Percentiles rank a stretch among this genome's conserved stretches.
Evolutionary conservation across 345 rosid species (phyloP).

Genomic region (Combretum micranthum): DNA sequence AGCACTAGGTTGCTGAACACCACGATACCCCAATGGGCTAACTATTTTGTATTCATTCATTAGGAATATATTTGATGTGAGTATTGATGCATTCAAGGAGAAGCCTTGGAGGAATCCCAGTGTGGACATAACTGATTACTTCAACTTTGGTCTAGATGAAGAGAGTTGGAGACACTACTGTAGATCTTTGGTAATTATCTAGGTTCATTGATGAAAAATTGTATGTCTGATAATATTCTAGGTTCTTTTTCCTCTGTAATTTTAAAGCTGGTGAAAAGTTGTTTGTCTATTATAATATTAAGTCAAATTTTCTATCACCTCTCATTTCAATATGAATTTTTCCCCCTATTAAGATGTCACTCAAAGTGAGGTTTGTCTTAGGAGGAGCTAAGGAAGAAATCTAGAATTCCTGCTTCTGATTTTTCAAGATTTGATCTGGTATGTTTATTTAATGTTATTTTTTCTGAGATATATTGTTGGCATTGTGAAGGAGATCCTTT

Average conservation of each 20-base stretch:
- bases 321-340: not conserved
- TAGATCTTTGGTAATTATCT: constrained; percentile 37
- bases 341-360: constrained; percentile 1
- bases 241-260: not conserved
- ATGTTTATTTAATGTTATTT: constrained; percentile 2
- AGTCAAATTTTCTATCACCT: not conserved
- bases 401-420: constrained; percentile 12
- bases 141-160: constrained; percentile 64
- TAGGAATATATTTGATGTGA: constrained; percentile 49
- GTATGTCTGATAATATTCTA: not conserved
- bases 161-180: constrained; percentile 66
- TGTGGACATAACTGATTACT: constrained; percentile 43
- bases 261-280: not conserved
- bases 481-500: not conserved
- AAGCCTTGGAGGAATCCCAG: constrained; percentile 60
- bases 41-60: constrained; percentile 6
- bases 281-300: not conserved
- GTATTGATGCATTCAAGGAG: constrained; percentile 40
- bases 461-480: not conserved
- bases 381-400: constrained; percentile 24
- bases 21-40: constrained; percentile 7
- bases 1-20: not conserved
- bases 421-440: constrained; percentile 21
- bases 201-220: not conserved
- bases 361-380: constrained; percentile 11